A percentile compares a stretch with the other conserved stretches of the same genome.
These are phyloP conservation scores for Ramularia endophylla DNA, from an alignment of 2,329 filamentous ascomycete species.

Conservation along the genomic window DNA sequence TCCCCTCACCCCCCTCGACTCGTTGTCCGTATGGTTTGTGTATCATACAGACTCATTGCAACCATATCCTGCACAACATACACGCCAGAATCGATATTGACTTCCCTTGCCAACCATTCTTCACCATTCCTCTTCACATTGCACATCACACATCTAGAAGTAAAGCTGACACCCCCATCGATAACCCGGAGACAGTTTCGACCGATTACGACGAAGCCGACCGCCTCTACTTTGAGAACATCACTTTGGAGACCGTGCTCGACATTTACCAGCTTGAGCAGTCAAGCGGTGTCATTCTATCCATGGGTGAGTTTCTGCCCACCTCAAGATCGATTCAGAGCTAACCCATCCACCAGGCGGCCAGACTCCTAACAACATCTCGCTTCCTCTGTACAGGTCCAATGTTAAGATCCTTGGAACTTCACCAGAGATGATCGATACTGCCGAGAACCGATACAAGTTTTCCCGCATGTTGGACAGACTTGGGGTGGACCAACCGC, in stretches of 20 bases:
- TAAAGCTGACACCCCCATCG: too few relatives aligned
- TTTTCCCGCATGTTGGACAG: conserved; percentile 97
- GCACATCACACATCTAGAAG: too few relatives aligned
- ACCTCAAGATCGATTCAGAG: too few relatives aligned
- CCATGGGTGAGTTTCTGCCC: too few relatives aligned
- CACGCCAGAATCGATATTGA: too few relatives aligned
- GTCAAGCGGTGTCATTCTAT: conserved; percentile 78
- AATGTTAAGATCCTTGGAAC: conserved; percentile 93
- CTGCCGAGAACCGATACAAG: conserved; percentile 95
- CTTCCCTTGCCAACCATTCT: too few relatives aligned
- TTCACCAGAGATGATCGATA: conserved; percentile 98
- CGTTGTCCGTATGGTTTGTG: too few relatives aligned
- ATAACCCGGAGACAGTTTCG: conserved; percentile 78
- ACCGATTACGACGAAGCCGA: conserved; percentile 90
- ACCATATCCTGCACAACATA: too few relatives aligned
- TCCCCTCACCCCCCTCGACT: too few relatives aligned
- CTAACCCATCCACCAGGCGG: too few relatives aligned
- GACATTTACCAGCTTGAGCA: conserved; percentile 90
- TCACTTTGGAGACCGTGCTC: conserved; percentile 80
- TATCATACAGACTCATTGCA: too few relatives aligned
- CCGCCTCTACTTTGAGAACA: conserved; percentile 92
- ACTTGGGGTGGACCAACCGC: conserved; percentile 91
- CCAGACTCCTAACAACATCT: conserved; percentile 97
- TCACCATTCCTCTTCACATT: too few relatives aligned
- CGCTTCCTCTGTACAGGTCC: conserved; percentile 76